phyloP scores from a whole-genome alignment of 768 basidiomycete genomes.

The Pleurotus platypus region DNA sequence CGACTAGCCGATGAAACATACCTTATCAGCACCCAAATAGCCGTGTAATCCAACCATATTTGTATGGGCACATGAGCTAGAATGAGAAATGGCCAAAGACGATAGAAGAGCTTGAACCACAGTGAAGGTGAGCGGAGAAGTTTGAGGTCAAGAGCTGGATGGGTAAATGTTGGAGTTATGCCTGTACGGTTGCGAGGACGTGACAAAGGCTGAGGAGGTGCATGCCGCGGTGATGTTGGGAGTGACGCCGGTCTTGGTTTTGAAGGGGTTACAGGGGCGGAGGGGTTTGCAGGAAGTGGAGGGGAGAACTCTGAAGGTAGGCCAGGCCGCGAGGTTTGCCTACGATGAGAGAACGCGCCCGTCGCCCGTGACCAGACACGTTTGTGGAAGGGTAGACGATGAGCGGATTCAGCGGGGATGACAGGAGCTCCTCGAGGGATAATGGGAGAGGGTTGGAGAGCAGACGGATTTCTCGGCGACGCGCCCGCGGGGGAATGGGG shows the following conservation, averaged over 20 bases:
- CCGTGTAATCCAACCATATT: slow-evolving; percentile 88
- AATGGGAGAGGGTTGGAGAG: not conserved
- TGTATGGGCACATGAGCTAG: slow-evolving; percentile 75
- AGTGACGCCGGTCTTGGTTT: slow-evolving; percentile 23
- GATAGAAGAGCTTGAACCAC: slow-evolving; percentile 58
- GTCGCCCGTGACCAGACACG: slow-evolving; percentile 60
- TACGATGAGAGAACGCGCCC: slow-evolving; percentile 19
- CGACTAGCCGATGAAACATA: slow-evolving; percentile 33
- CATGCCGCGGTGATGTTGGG: slow-evolving; percentile 36
- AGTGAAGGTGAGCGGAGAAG: slow-evolving; percentile 59
- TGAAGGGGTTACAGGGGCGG: not conserved
- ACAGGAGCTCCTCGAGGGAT: not conserved
- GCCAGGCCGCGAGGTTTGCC: not conserved
- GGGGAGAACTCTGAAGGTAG: not conserved
- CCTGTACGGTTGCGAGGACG: slow-evolving; percentile 25
- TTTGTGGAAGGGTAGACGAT: slow-evolving; percentile 30
- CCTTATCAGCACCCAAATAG: slow-evolving; percentile 80
- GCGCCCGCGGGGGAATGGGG: slow-evolving; percentile 38
- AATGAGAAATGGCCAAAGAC: slow-evolving; percentile 64
- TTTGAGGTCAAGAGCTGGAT: slow-evolving; percentile 64
- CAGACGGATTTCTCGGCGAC: not conserved
- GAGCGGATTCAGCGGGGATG: slow-evolving; percentile 28
- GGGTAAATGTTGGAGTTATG: slow-evolving; percentile 64
- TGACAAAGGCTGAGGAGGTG: slow-evolving; percentile 19
- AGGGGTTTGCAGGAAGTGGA: slow-evolving; percentile 18